Evolutionary conservation across 345 rosid species (phyloP).

Genomic region (Brassica juncea): DNA sequence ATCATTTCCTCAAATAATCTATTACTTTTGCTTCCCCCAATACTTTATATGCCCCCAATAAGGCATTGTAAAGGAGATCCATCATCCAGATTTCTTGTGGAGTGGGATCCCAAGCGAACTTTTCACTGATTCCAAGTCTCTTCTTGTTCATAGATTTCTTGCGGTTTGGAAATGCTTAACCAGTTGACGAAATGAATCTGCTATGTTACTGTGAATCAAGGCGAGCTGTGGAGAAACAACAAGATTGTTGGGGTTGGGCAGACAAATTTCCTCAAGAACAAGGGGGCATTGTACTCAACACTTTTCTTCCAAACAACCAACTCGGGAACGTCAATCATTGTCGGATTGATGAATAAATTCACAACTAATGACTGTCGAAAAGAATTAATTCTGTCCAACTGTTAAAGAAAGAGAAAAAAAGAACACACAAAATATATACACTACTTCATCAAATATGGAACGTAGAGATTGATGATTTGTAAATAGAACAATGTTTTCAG

Average conservation of each 20-base stretch:
- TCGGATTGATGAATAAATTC: background rate
- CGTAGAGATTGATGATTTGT: background rate
- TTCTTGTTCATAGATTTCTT: background rate
- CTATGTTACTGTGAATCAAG: no score
- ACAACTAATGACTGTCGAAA: background rate
- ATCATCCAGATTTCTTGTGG: background rate
- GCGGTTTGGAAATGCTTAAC: background rate
- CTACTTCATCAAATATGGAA: background rate
- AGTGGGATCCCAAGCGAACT: background rate
- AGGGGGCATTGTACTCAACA: background rate
- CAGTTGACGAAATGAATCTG: no score
- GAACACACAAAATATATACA: background rate
- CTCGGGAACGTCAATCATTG: background rate
- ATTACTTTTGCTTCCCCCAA: background rate
- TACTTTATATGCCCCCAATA: no score
- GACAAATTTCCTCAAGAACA: background rate
- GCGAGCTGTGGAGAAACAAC: no score
- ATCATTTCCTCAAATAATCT: background rate
- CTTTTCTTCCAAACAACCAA: background rate
- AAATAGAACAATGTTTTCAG: background rate
- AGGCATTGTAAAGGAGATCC: background rate
- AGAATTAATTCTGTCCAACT: background rate
- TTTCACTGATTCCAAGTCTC: background rate
- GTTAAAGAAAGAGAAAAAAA: background rate
- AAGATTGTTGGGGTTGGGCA: no score